These are phyloP conservation scores for Fibroporia radiculosa DNA, from an alignment of 768 basidiomycete species.

Conservation along the genomic window DNA sequence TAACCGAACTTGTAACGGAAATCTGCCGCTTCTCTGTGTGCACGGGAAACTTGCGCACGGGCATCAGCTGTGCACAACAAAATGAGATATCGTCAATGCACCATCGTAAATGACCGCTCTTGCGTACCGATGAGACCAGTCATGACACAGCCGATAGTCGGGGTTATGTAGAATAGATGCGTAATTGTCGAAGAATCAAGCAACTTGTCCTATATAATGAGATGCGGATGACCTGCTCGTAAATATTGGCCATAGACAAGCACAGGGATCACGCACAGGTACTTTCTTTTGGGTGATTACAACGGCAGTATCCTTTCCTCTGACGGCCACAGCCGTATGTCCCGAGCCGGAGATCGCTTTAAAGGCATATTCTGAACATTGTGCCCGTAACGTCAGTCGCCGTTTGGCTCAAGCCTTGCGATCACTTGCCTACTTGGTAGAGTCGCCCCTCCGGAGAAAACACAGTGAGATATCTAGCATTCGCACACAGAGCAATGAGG, in stretches of 20 bases:
- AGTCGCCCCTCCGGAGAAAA: slow-evolving; percentile 96
- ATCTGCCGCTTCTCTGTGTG: slow-evolving; percentile 81
- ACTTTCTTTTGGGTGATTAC: slow-evolving; percentile 99
- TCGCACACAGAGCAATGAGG: not conserved
- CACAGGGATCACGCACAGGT: slow-evolving; percentile 43
- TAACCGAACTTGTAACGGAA: slow-evolving; percentile 97
- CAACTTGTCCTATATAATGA: slow-evolving; percentile 81
- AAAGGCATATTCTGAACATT: slow-evolving; percentile 86
- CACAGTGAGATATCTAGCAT: slow-evolving; percentile 80
- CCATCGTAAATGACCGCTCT: not conserved
- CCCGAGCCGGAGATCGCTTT: slow-evolving; percentile 98
- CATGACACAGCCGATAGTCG: slow-evolving; percentile 95
- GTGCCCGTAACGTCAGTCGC: not conserved
- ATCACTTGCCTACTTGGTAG: slow-evolving; percentile 90
- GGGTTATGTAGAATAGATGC: slow-evolving; percentile 93
- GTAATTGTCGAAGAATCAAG: slow-evolving; percentile 91
- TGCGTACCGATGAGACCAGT: slow-evolving; percentile 87
- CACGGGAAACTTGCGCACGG: slow-evolving; percentile 78
- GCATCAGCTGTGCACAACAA: slow-evolving; percentile 65
- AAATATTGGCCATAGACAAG: not conserved
- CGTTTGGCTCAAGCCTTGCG: not conserved
- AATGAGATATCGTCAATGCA: not conserved
- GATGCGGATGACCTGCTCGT: not conserved
- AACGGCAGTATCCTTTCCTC: slow-evolving; percentile 91
- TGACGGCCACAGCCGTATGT: slow-evolving; percentile 86